Base-by-base conservation (phyloP, 768 basidiomycete genomes). In the Mycena kentingensis region DNA sequence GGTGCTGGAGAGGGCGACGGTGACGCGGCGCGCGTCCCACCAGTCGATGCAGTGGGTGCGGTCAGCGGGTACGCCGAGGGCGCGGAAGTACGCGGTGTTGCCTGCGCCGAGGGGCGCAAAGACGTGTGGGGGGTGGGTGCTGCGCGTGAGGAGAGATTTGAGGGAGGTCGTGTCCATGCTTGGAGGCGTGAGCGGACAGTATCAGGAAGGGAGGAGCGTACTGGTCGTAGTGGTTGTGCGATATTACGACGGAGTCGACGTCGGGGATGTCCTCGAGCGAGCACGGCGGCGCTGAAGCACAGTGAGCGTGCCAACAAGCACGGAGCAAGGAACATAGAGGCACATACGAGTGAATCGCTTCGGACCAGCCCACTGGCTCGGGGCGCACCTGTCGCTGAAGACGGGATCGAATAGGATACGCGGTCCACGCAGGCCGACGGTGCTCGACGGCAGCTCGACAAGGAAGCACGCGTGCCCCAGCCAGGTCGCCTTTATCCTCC, bases 11-110 rank as follows among this genome's bases (percentile, higher is more conserved):
- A 63, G 35, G 19, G 66, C 57, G 29, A 75, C 58, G 16, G 73
- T 66, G 48, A 78, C 60, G 19, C 70, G 67, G 49, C 70, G 70
- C 11, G 69, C 69, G 22, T 82, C 77, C 81, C 84, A 85, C 85
- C 85, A 88, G 64, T 88, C 85, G 62, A 87, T 68, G 61, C 78
- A 77, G 49, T 81, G 76, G 8, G 76, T 70, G 38, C 77, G 64
- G 4, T 65, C 63, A 1, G 64, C 56, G 1, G 74, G 70, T 21
- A 81, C 67, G 5, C 73, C 73, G 13, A 79, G 62, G 4, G 60
- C 60, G 3, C 60, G 55, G 62, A 85, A 75, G 62, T 67, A 78
- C 5, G 61, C 42, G 1, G 60, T 62, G 58, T 84, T 85, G 31
- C 81, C 41, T 12, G 6, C 13, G 8, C 41, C 81, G 13, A 85